Evolutionary conservation across 129 eudicot genomes (phyloP), one percentile per base, ranked within the genome.

Genomic region (Tagetes patula): DNA sequence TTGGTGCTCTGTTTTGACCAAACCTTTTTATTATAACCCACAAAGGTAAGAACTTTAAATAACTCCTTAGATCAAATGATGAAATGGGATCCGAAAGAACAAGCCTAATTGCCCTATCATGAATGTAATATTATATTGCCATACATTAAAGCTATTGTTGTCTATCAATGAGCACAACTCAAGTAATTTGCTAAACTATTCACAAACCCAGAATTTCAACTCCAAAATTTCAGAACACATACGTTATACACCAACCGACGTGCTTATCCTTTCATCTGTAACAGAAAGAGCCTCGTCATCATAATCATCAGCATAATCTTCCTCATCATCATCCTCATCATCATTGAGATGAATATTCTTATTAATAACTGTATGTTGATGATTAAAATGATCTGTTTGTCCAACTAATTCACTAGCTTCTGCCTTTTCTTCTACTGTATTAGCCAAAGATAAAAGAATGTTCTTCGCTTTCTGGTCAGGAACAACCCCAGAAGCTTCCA

Each of bases 401-500:
- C 85, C 96, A 39, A 86, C 86, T 50, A 94, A 84, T 62, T 67
- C 75, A 13, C 62, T 79, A 56, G 96, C 98, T 81, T 90, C 96
- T 27, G 38, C 69, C 64, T 68, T 75, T 75, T 94, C 97, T 79
- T 94, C 97, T 33, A 49, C 80, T 10, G 97, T 83, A 77, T 83
- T 90, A 5, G 93, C 98, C 76, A 94, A 65, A 1, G 98, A 94
- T 37, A 94, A 75, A 46, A 90, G 91, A 62, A 94, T 80, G 33
- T 90, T 94, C 81, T 90, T 94, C 2, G 98, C 96, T 82, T 94
- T 94, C 77, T 88, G 80, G 77, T 94, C 98, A 14, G 98, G 93
- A 72, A 78, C 77, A 60, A 85, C 81, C 55, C 97, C 91, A 46
- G 79, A 62, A 42, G 90, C 71, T 68, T 81, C 89, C 97, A 94